Percentiles rank a stretch among this genome's conserved stretches.
These are phyloP conservation scores for Priceomyces carsonii DNA, from an alignment of 805 yeast species.

Conservation along the genomic window DNA sequence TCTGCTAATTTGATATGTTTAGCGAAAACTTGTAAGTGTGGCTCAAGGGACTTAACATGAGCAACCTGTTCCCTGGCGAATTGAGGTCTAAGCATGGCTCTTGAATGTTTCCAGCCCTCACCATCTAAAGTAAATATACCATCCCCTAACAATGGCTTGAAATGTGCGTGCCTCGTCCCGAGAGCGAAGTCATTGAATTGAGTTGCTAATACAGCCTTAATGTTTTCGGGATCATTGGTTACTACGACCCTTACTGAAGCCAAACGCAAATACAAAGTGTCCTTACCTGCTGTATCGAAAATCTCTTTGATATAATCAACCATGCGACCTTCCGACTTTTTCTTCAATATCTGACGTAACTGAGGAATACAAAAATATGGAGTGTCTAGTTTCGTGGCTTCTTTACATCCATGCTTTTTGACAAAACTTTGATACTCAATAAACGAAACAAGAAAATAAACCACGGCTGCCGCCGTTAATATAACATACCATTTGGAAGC, in stretches of 20 bases:
- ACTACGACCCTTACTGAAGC: constrained; percentile 20
- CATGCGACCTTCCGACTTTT: constrained; percentile 19
- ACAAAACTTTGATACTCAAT: constrained; percentile 11
- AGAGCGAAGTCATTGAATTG: constrained; percentile 37
- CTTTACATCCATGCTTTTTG: constrained; percentile 18
- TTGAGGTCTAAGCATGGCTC: constrained; percentile 40
- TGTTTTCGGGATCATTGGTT: constrained; percentile 38
- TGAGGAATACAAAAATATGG: constrained; percentile 9
- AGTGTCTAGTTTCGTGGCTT: constrained; percentile 3
- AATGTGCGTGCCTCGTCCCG: constrained; percentile 30
- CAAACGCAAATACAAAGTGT: constrained; percentile 16
- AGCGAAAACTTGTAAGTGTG: constrained; percentile 27
- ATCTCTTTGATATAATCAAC: constrained; percentile 14
- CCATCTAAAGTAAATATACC: constrained; percentile 41
- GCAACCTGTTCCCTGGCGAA: constrained; percentile 38
- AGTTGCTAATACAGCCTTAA: constrained; percentile 35
- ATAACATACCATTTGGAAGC: constrained; percentile 10
- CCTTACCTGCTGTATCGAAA: constrained; percentile 14
- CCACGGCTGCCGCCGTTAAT: constrained; percentile 3
- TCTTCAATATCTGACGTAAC: constrained; percentile 12
- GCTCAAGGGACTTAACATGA: constrained; percentile 32
- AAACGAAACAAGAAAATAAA: constrained; percentile 4
- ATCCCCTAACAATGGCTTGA: constrained; percentile 35
- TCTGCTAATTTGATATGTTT: constrained; percentile 17
- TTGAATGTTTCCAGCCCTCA: constrained; percentile 37